Evolutionary conservation across 176 grass and related monocot genomes (phyloP).

Genomic region (Oryza meyeriana): DNA sequence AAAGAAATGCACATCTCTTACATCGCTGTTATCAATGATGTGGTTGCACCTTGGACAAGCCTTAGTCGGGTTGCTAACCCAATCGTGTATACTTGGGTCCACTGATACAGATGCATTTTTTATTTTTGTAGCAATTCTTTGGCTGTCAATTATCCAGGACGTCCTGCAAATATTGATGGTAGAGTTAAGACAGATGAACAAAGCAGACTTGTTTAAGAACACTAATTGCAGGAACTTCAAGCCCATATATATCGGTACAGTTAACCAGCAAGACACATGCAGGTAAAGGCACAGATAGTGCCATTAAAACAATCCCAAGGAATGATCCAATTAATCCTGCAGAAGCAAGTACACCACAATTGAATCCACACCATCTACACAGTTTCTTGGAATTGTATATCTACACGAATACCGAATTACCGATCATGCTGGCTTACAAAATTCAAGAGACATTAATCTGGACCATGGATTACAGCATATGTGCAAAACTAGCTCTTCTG

Average conservation of each 20-base stretch:
- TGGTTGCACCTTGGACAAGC: constrained; percentile 79
- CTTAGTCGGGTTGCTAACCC: constrained; percentile 79
- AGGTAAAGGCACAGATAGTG: background rate
- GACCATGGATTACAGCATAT: background rate
- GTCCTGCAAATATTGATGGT: constrained; percentile 53
- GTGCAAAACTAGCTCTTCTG: background rate
- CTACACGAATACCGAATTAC: background rate
- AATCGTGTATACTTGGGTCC: constrained; percentile 68
- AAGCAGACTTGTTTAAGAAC: background rate
- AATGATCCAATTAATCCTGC: background rate
- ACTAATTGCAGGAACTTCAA: constrained; percentile 1
- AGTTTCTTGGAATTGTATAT: background rate
- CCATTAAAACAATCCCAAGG: background rate
- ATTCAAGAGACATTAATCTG: background rate
- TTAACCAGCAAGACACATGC: constrained; percentile 1
- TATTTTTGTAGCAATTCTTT: constrained; percentile 91
- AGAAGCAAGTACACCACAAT: background rate
- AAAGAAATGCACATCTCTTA: constrained; percentile 45
- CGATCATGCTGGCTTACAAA: background rate
- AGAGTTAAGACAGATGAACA: constrained; percentile 19
- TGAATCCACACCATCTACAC: background rate
- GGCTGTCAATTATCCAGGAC: constrained; percentile 89
- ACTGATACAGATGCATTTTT: constrained; percentile 69
- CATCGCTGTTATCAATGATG: constrained; percentile 92
- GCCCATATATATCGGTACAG: background rate